Percentiles rank a stretch among this genome's conserved stretches.
These are phyloP conservation scores for Termitomyces sp. DNA, from an alignment of 768 basidiomycete species.

Conservation along the genomic window DNA sequence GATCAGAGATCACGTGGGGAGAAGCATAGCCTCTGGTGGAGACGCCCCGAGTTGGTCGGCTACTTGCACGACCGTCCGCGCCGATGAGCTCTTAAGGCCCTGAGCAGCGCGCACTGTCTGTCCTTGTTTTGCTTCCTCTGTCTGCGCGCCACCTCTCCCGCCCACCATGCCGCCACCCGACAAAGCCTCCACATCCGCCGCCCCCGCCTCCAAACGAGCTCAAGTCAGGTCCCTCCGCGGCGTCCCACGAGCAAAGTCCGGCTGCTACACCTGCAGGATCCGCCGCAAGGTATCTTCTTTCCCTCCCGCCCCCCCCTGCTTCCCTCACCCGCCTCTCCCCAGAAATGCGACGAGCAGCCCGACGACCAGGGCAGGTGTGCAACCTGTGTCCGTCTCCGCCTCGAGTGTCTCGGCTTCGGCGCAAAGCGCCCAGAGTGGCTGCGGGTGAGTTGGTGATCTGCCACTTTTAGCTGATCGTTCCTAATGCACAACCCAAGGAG, in stretches of 20 bases:
- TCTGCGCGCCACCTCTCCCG: no score
- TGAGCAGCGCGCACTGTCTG: no score
- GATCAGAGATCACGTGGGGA: not conserved
- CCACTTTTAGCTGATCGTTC: conserved; percentile 6
- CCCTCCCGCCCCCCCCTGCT: not conserved
- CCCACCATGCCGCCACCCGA: not conserved
- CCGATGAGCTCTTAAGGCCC: conserved; percentile 3
- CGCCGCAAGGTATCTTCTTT: conserved; percentile 59
- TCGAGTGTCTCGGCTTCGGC: conserved; percentile 83
- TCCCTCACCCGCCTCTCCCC: not conserved
- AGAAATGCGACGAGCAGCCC: conserved; percentile 84
- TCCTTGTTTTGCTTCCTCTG: not conserved
- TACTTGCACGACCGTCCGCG: not conserved
- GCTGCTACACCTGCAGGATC: conserved; percentile 85
- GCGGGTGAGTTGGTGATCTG: conserved; percentile 44
- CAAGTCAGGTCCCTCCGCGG: not conserved
- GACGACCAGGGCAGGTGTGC: conserved; percentile 58
- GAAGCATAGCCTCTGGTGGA: not conserved
- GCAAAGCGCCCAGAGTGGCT: conserved; percentile 84
- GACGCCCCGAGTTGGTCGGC: not conserved
- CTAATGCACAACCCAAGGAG: not conserved
- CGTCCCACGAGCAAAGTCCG: conserved; percentile 65
- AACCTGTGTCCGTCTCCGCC: conserved; percentile 72
- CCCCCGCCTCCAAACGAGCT: not conserved
- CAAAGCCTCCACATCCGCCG: not conserved